A percentile compares a stretch with the other conserved stretches of the same genome.
phyloP scores from a whole-genome alignment of 2,329 filamentous ascomycete species.

The Chaetomium sp. region DNA sequence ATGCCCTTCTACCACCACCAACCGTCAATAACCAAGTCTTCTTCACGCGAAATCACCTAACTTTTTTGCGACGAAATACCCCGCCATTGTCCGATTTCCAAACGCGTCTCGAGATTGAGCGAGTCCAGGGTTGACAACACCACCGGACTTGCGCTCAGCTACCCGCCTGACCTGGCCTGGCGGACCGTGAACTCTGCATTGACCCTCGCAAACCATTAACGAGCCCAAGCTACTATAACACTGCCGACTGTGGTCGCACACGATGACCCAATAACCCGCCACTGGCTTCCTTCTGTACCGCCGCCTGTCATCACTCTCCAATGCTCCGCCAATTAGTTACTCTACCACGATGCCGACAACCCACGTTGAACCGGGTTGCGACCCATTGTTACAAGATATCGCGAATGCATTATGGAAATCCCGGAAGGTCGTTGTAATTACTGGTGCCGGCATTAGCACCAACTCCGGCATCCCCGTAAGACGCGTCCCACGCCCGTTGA shows the following conservation, averaged over 20 bases:
- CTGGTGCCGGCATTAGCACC: conserved; percentile 73
- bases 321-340: conserved; percentile 5
- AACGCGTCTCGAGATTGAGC: conserved; percentile 18
- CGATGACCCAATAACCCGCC: conserved; percentile 15
- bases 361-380: conserved; percentile 55
- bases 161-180: not conserved
- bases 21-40: not conserved
- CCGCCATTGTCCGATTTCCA: conserved; percentile 22
- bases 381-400: conserved; percentile 62
- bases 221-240: not conserved
- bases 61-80: not conserved
- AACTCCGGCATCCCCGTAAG: conserved; percentile 73
- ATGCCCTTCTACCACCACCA: conserved; percentile 1
- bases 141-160: conserved; percentile 12
- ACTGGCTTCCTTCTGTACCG: not conserved
- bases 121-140: conserved; percentile 4
- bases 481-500: conserved; percentile 17
- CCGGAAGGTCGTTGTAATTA: conserved; percentile 70
- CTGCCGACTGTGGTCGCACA: not conserved
- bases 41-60: conserved; percentile 9
- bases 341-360: conserved; percentile 57
- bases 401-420: conserved; percentile 66
- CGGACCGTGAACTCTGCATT: not conserved
- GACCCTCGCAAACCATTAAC: not conserved
- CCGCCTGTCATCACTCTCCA: not conserved